Base-by-base conservation (phyloP, 805 yeast genomes). In the Starmerella roubikii region DNA sequence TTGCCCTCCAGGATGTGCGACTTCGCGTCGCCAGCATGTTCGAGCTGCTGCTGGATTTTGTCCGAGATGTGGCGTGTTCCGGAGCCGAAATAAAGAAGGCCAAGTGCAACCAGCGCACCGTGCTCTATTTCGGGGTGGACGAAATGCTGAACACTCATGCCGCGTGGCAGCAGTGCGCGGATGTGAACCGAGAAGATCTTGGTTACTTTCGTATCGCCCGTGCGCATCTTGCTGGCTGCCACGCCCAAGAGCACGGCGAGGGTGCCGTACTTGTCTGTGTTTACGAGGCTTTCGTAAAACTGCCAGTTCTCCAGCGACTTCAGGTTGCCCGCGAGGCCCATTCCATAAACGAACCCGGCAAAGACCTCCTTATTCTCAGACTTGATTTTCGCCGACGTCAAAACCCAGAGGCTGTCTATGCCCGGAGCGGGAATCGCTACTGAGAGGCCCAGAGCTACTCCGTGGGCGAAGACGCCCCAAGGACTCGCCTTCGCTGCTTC, bases 171-270 rank as follows among this genome's bases (percentile, higher is more conserved):
- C 25, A 91, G 60, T 0, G 96, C 95, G 12, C 80, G 85, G 12
- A 91, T 82, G 57, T 91, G 98, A 15, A 91, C 95, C 5, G 94
- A 78, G 30, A 91, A 62, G 0, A 91, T 94, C 53, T 85, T 88
- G 0, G 95, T 84, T 34, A 91, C 62, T 50, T 84, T 85, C 32
- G 76, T 65, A 61, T 91, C 86, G 83, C 80, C 80, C 0, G 86
- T 65, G 2, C 96, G 86, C 48, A 66, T 66, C 42, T 76, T 63
- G 58, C 95, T 82, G 0, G 95, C 95, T 16, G 95, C 75, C 83
- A 88, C 78, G 1, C 99, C 99, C 15, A 91, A 59, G 26, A 91
- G 61, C 32, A 91, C 64, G 0, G 96, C 97, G 26, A 85, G 76
- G 56, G 94, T 82, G 0, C 94, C 82, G 30, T 70, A 70, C 3